Base-by-base conservation (phyloP, 805 yeast species). In the Hanseniaspora lachancei region DNA sequence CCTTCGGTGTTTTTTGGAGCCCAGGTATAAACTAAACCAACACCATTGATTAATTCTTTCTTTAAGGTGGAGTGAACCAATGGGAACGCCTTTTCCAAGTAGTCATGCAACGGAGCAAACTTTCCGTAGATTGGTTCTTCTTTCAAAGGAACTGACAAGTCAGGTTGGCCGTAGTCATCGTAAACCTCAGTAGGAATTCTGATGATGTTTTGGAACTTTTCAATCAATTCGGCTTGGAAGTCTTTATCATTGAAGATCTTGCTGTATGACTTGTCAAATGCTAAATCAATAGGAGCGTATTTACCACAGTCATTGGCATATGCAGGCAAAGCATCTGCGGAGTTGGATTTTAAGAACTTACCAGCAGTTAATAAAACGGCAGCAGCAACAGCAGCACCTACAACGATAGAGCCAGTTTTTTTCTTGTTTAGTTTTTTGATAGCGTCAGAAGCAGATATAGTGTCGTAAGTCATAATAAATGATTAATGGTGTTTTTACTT, bases 21-120 rank as follows among this genome's bases (percentile, higher is more conserved):
- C 77, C 86, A 78, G 18, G 85, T 80, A 64, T 72, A 75, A 1
- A 86, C 72, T 54, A 86, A 69, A 2, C 86, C 87, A 59, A 78
- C 77, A 6, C 78, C 72, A 65, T 84, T 84, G 54, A 84, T 77
- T 20, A 68, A 73, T 58, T 75, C 79, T 15, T 81, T 72, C 47
- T 76, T 70, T 57, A 81, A 68, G n/a, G 71, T 63, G 32, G 69
- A 58, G 59, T 77, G 75, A 3, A 78, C 75, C 32, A 68, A 59
- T 0, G 89, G 87, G 67, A 80, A 85, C 3, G 78, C 69, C 18
- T 65, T 59, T 55, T 73, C 71, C 57, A 85, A 70, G 63, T 77
- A 83, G 2, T 66, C 62, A 59, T 81, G 85, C 58, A 85, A 76
- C 5, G 70, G 61, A 18, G 57, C 58, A 56, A 77, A 77, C 23